Evolutionary conservation across 108 stramenopile genomes (phyloP), one percentile per base, ranked within the genome.

Genomic region (Skeletonema potamos): DNA sequence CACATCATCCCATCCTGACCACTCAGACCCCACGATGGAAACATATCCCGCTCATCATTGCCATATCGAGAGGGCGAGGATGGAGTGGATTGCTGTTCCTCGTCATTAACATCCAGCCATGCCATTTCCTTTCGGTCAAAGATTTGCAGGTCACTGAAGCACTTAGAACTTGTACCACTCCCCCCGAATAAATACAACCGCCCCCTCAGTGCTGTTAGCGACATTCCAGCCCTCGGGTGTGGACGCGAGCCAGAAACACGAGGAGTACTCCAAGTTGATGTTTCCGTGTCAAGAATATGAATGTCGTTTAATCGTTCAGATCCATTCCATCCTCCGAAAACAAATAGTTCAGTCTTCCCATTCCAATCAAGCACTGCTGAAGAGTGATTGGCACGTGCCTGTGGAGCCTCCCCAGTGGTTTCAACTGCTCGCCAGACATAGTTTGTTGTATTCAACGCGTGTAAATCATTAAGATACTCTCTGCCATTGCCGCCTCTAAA

Each of bases 301-400:
- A 98, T 82, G 70, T 98, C 97, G 74, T 96, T 96, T 32, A 98
- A 75, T 17, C 94, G 72, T 55, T 87, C 87, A 11, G 59, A 71
- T 17, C 94, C 94, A 63, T 95, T 92, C 96, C 97, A 98, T 58
- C 97, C 97, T 24, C 97, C 97, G 77, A 98, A 98, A 11, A 98
- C 71, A 76, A 95, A 95, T 27, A 96, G 68, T 73, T 96, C 91
- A 9, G 51, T 57, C 30, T n/a, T 64, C n/a, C 82, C 81, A 2
- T 84, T 86, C 39, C 87, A 80, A 33, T 86, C 87, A 29, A 98
- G 54, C 18, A 95, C 66, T 44, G 95, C 90, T 27, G 85, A 87
- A 60, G 91, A 89, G 80, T 98, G 97, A 72, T 98, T 96, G 43
- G 97, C 97, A 11, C 97, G 74, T 54, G 83, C 86, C 63, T 89